Base-by-base conservation (phyloP, 192 early-diverging fungal species). In the Coemansia sp. region DNA sequence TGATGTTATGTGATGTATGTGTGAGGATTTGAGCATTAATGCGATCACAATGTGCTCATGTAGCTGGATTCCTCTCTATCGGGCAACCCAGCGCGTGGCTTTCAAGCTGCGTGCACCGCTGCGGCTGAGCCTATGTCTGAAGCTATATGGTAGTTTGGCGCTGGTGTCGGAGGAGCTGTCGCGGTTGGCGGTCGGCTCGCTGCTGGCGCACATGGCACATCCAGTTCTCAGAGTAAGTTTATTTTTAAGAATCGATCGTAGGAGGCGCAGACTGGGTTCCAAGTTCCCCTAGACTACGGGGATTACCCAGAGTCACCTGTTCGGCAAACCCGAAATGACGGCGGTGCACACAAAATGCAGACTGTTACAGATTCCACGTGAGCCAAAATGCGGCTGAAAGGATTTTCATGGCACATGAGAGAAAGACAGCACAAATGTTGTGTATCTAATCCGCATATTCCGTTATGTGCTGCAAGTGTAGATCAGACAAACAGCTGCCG, bases 401-500 rank as follows among this genome's bases (percentile, higher is more conserved):
- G 23, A 56, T 56, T 31, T 31, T 31, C 28, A 31, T 1, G 28
- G 28, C 28, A 31, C 28, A 31, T 31, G 28, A 7, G 28, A 4
- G 28, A 31, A 31, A 31, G 28, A 31, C 4, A n/a, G 42, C 42
- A 44, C 11, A n/a, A 12, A n/a, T n/a, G 42, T 4, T 42, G 9
- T 42, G 5, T 44, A n/a, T 50, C 48, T 50, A 52, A 52, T 14
- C 21, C 23, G 50, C 50, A 26, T 52, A 23, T 52, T 58, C 55
- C 25, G 52, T 59, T 15, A 21, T 62, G 40, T 42, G 12, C 40
- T 42, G 28, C 10, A 53, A 3, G 15, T 71, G 72, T 80, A 80
- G 77, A 80, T 80, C 72, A 59, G 77, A 56, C 77, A 80, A 25
- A 34, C 58, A 55, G 77, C 77, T 48, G 71, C 68, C 59, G 77